Evolutionary conservation across 495 filamentous ascomycete species (phyloP).

Genomic region (Neurospora discreta): DNA sequence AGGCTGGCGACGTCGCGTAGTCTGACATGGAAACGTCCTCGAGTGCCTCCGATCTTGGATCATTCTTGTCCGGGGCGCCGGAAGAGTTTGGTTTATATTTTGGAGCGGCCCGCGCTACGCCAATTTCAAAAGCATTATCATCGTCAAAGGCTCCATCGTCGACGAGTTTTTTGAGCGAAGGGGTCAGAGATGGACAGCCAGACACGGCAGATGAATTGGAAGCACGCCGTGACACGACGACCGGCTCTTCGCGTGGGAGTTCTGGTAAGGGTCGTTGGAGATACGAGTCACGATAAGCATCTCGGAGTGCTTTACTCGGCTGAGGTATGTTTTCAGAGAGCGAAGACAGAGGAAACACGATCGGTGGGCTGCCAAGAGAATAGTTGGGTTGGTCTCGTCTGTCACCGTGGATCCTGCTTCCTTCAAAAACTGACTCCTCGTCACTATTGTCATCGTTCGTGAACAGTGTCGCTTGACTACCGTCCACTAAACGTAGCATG

Average conservation of each 20-base stretch:
- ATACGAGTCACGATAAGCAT: slow-evolving; percentile 15
- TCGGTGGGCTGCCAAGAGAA: slow-evolving; percentile 21
- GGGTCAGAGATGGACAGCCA: slow-evolving; percentile 24
- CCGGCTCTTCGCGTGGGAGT: slow-evolving; percentile 15
- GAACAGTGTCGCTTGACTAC: not conserved
- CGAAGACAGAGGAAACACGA: slow-evolving; percentile 7
- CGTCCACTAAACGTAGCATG: not conserved
- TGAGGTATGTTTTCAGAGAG: slow-evolving; percentile 5
- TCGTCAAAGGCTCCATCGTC: slow-evolving; percentile 30
- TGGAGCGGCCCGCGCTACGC: slow-evolving; percentile 18
- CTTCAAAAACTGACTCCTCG: not conserved
- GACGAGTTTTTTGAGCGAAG: slow-evolving; percentile 28
- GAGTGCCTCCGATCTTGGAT: not conserved
- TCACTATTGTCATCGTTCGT: not conserved
- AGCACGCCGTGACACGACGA: slow-evolving; percentile 1
- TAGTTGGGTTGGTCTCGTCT: not conserved
- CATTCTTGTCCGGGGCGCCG: not conserved
- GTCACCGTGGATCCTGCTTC: not conserved
- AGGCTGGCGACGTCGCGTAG: slow-evolving; percentile 22
- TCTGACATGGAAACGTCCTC: slow-evolving; percentile 23
- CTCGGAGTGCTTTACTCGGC: slow-evolving; percentile 14
- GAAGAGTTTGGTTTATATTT: not conserved
- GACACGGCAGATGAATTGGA: slow-evolving; percentile 14
- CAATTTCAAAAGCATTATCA: slow-evolving; percentile 20
- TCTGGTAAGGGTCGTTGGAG: slow-evolving; percentile 35